Base-by-base conservation (phyloP, 1,284 basidiomycete species). In the Coniferiporia weirii region DNA sequence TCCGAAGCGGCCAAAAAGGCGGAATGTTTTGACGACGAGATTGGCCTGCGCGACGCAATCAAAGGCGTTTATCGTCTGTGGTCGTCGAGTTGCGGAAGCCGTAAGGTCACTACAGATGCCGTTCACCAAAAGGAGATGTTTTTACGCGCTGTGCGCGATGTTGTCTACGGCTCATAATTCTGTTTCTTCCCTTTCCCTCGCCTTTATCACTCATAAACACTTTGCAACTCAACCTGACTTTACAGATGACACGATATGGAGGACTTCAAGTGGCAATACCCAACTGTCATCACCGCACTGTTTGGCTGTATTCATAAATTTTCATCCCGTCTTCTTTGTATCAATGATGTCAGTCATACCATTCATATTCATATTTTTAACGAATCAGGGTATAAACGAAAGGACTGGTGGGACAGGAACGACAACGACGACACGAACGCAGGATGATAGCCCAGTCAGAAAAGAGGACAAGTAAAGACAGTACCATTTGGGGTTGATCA, bases 31-130 rank as follows among this genome's bases (percentile, higher is more conserved):
- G 51, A 40, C 10, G 61, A 27, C 32, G 56, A 56, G 20, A 65
- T 62, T 13, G 64, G 70, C 9, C 63, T 74, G 59, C 71, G 64
- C 53, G 72, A 75, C 34, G 73, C 77, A 35, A 74, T 85, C 49
- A 73, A 74, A 45, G 78, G 79, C 7, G 64, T 84, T 34, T 84
- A 79, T 67, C 71, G 67, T 15, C 70, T 85, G 27, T 86, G 83
- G 82, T 77, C 71, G 60, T 63, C 70, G 49, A 49, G 44, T 34
- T 48, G 45, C 19, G 22, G 51, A n/a, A 19, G 19, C 5, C 44
- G 32, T 43, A 20, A 17, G 66, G n/a, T 12, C 36, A 70, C 8
- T 69, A 54, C 43, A 56, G 63, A 63, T 62, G 60, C 58, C 47
- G 12, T 59, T 62, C 38, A 48, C 15, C 71, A 74, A 57, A 67